These are phyloP conservation scores for Thelonectria discophora DNA, from an alignment of 2,329 filamentous ascomycete genomes.

Conservation along the genomic window DNA sequence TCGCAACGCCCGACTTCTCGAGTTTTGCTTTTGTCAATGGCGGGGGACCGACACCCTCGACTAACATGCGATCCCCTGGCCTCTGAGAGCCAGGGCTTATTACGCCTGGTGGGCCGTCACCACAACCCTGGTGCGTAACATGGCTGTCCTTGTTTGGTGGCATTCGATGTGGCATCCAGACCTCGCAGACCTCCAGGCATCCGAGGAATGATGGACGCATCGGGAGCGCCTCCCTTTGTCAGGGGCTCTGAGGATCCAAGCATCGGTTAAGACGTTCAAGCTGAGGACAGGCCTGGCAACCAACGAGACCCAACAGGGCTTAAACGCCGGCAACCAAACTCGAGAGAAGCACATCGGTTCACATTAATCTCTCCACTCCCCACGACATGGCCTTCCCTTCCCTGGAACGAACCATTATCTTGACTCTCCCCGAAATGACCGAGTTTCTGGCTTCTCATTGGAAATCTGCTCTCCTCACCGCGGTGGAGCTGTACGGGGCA, in stretches of 20 bases:
- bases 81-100: constrained; percentile 26
- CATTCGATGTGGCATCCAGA: constrained; percentile 23
- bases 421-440: constrained; percentile 9
- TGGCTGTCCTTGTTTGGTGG: constrained; percentile 24
- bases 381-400: constrained; percentile 11
- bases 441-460: constrained; percentile 5
- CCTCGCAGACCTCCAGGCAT: constrained; percentile 12
- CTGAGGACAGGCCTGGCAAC: not conserved
- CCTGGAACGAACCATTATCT: constrained; percentile 16
- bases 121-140: constrained; percentile 15
- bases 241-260: not conserved
- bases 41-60: constrained; percentile 29
- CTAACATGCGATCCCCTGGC: constrained; percentile 30
- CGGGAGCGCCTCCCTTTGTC: not conserved
- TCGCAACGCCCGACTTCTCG: constrained; percentile 18
- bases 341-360: not conserved
- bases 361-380: constrained; percentile 10
- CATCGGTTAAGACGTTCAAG: not conserved
- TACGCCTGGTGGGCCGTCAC: constrained; percentile 15
- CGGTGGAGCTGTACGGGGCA: constrained; percentile 10
- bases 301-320: not conserved
- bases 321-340: not conserved
- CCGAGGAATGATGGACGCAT: constrained; percentile 6
- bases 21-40: constrained; percentile 35
- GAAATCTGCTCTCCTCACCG: constrained; percentile 6